Conservation (phyloP, 371 early-diverging fungal species). For the Mucor indicus region DNA sequence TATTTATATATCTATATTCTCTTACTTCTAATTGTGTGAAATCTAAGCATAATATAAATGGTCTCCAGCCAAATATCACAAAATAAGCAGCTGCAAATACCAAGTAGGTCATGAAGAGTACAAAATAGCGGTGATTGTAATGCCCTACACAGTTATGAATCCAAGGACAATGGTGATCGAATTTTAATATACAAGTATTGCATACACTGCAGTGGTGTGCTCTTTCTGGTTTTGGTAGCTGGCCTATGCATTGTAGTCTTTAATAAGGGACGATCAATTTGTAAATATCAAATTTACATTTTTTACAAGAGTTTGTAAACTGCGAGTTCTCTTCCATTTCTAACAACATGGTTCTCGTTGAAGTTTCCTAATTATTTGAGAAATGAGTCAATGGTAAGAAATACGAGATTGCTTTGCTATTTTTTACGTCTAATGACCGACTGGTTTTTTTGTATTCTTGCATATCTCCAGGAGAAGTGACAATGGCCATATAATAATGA, state of each 20-base stretch:
- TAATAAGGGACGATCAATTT: background rate
- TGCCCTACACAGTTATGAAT: slow-evolving; percentile 84
- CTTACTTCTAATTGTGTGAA: slow-evolving; percentile 43
- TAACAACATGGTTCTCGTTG: slow-evolving; percentile 33
- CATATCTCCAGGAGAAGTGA: slow-evolving; percentile 50
- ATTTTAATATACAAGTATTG: slow-evolving; percentile 74
- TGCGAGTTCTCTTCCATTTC: slow-evolving; percentile 49
- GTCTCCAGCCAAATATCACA: slow-evolving; percentile 53
- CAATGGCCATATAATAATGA: slow-evolving; percentile 61
- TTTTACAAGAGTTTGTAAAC: slow-evolving; percentile 49
- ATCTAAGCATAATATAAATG: slow-evolving; percentile 56
- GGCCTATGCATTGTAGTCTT: slow-evolving; percentile 34
- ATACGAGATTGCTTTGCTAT: too few relatives aligned
- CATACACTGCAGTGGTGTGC: slow-evolving; percentile 93
- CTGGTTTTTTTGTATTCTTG: slow-evolving; percentile 27
- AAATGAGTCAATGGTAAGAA: background rate
- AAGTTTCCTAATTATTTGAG: slow-evolving; percentile 15
- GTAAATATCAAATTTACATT: too few relatives aligned
- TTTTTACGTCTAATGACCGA: too few relatives aligned
- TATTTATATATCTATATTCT: too few relatives aligned
- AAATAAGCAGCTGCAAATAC: slow-evolving; percentile 63
- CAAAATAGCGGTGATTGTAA: slow-evolving; percentile 80
- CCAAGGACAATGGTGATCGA: slow-evolving; percentile 74
- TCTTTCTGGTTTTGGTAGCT: slow-evolving; percentile 81
- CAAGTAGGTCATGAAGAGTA: slow-evolving; percentile 73